A percentile compares a stretch with the other conserved stretches of the same genome.
Conservation (phyloP, 257 asterid species). For the Nicotiana undulata region DNA sequence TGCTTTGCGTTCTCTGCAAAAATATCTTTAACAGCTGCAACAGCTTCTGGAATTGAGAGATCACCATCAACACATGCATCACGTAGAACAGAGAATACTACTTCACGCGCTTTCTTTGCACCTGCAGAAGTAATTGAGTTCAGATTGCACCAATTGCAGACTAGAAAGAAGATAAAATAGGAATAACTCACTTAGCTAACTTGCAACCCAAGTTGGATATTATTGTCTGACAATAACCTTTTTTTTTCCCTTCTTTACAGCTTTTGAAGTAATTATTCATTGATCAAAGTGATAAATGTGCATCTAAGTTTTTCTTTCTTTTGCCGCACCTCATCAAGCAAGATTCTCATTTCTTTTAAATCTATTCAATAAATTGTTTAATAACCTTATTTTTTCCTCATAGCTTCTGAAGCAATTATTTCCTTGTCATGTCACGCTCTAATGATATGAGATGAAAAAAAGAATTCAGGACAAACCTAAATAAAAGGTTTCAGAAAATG, state of each 20-base stretch:
- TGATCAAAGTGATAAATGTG: not conserved
- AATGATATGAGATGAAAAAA: conserved; percentile 3
- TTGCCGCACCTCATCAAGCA: not conserved
- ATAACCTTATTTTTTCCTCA: not conserved
- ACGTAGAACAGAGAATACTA: conserved; percentile 60
- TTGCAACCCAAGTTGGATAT: not conserved
- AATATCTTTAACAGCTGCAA: conserved; percentile 60
- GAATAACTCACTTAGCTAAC: not conserved
- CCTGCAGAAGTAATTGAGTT: conserved; percentile 35
- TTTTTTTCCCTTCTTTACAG: not conserved
- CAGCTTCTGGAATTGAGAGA: conserved; percentile 77
- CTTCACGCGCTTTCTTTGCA: conserved; percentile 84
- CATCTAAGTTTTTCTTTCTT: not conserved
- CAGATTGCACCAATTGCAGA: not conserved
- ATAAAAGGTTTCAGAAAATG: conserved; percentile 83
- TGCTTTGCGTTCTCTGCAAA: conserved; percentile 56
- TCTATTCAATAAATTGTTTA: not conserved
- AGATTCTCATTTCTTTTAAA: not conserved
- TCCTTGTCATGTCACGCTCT: not conserved
- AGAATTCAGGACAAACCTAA: conserved; percentile 39
- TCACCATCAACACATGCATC: conserved; percentile 80
- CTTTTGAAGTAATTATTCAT: not conserved
- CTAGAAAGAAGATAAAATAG: not conserved
- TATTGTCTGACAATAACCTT: not conserved
- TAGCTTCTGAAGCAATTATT: no score